Percentiles rank a stretch among this genome's conserved stretches.
These are phyloP conservation scores for Herpetomonas tarakana DNA, from an alignment of 208 protist genomes.

Conservation along the genomic window DNA sequence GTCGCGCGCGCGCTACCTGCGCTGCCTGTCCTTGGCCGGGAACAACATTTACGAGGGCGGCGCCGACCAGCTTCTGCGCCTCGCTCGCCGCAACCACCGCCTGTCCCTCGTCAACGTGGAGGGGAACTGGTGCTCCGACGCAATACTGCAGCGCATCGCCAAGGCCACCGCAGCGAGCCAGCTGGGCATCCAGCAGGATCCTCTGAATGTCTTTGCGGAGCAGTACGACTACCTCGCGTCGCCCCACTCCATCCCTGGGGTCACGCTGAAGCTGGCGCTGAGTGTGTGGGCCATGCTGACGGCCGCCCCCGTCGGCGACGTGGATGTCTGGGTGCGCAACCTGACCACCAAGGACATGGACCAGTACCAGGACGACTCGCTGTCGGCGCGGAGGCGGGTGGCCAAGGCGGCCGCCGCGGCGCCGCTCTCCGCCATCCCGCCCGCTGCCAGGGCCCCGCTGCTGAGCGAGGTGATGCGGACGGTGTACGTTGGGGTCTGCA, in stretches of 20 bases:
- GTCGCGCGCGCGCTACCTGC: slow-evolving; percentile 50
- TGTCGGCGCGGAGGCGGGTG: slow-evolving; percentile 22
- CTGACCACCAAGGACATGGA: slow-evolving; percentile 44
- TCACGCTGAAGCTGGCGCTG: slow-evolving; percentile 51
- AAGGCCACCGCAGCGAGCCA: slow-evolving; percentile 27
- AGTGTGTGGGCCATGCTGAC: slow-evolving; percentile 79
- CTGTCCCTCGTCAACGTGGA: slow-evolving; percentile 36
- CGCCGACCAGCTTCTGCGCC: slow-evolving; percentile 65
- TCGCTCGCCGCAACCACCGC: slow-evolving; percentile 59
- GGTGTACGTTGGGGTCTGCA: slow-evolving; percentile 53
- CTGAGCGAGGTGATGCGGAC: slow-evolving; percentile 80
- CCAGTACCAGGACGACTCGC: slow-evolving; percentile 29
- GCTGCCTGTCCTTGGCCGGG: slow-evolving; percentile 32
- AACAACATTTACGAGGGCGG: slow-evolving; percentile 79
- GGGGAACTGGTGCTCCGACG: slow-evolving; percentile 52
- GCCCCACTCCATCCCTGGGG: slow-evolving; percentile 38
- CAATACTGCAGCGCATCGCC: slow-evolving; percentile 40
- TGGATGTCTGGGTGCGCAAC: slow-evolving; percentile 65
- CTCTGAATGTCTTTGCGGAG: slow-evolving; percentile 57
- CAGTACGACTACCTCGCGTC: slow-evolving; percentile 53
- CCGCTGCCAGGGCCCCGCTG: slow-evolving; percentile 61
- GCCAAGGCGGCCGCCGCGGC: slow-evolving; percentile 22
- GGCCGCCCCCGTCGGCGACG: slow-evolving; percentile 46
- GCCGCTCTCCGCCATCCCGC: slow-evolving; percentile 48
- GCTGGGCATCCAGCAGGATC: slow-evolving; percentile 37